Evolutionary conservation across 1,139 yeast genomes (phyloP), one percentile per base, ranked within the genome.

Genomic region (Tardiomyces depauwii): DNA sequence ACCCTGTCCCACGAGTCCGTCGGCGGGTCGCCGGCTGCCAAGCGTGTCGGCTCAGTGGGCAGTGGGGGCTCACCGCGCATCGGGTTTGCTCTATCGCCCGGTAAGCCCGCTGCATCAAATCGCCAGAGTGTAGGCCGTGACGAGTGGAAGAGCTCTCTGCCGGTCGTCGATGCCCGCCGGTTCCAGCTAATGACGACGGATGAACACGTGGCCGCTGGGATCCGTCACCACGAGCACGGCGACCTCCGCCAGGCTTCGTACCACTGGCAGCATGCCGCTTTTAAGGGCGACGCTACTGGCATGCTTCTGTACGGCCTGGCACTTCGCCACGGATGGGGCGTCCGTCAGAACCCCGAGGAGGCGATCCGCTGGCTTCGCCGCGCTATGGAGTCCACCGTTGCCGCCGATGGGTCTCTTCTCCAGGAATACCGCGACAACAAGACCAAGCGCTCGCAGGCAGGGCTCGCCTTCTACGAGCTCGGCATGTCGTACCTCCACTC

Each of bases 221-320:
- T 73, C 23, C 72, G 74, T 38, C 66, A 78, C 40, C 70, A 85
- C 47, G 72, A 73, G 41, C 63, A 71, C 43, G 87, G 86, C 0
- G 75, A 80, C 48, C 74, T 78, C 44, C 71, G 81, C 39, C 91
- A 82, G 54, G 81, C 87, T 5, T 76, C 88, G 2, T 78, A 80
- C 54, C 86, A 80, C 55, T 65, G 84, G 50, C 81, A 78, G 52
- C 68, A 76, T 36, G 80, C 82, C 1, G 81, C 86, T 1, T 72
- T 70, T 51, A 64, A 66, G 38, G 87, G 88, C 2, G 73, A 75
- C 53, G 71, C 71, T 53, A 77, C 80, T 41, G 94, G 91, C 1
- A 82, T 79, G 82, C 72, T 79, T 43, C 61, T 82, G 38, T 84
- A 83, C 59, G 86, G 89, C 0, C 63, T 82, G 53, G 82, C 91